phyloP scores from a whole-genome alignment of 2,329 filamentous ascomycete species.

The Penicillium corylophilum region DNA sequence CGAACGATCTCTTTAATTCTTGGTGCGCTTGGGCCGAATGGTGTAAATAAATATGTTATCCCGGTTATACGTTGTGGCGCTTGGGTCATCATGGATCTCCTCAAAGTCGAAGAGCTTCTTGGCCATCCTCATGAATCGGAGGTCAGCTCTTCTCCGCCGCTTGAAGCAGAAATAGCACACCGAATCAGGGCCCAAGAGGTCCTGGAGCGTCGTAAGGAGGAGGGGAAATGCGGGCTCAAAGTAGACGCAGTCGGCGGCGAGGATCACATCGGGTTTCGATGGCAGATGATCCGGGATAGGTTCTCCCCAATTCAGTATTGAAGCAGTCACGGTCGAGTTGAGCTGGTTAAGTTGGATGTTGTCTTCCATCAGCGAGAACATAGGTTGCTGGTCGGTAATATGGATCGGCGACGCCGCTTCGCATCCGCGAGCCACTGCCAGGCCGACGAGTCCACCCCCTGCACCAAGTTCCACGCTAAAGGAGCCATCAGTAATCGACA shows the following conservation, averaged over 20 bases:
- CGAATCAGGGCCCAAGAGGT: constrained; percentile 64
- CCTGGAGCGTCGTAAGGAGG: constrained; percentile 72
- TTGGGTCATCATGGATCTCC: constrained; percentile 59
- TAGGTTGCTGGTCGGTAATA: constrained; percentile 83
- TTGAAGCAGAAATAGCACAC: constrained; percentile 93
- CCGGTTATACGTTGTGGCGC: constrained; percentile 33
- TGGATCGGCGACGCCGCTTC: constrained; percentile 58
- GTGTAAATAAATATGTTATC: constrained; percentile 43
- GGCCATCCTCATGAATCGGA: constrained; percentile 71
- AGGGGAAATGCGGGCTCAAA: constrained; percentile 94
- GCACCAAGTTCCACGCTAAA: constrained; percentile 84
- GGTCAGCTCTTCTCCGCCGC: constrained; percentile 77
- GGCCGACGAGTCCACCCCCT: constrained; percentile 80
- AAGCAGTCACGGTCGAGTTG: constrained; percentile 60
- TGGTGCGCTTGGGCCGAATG: constrained; percentile 29
- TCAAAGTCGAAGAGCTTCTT: constrained; percentile 65
- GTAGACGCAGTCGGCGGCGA: constrained; percentile 97
- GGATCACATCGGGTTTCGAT: constrained; percentile 69
- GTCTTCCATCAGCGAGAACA: constrained; percentile 80
- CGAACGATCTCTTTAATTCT: not conserved
- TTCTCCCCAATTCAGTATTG: constrained; percentile 75
- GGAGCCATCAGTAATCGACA: constrained; percentile 2
- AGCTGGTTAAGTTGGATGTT: constrained; percentile 84
- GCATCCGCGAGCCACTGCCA: constrained; percentile 60
- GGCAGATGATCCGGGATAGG: constrained; percentile 41